Conservation (phyloP, 140 eudicot species). For the Bidens hawaiensis region DNA sequence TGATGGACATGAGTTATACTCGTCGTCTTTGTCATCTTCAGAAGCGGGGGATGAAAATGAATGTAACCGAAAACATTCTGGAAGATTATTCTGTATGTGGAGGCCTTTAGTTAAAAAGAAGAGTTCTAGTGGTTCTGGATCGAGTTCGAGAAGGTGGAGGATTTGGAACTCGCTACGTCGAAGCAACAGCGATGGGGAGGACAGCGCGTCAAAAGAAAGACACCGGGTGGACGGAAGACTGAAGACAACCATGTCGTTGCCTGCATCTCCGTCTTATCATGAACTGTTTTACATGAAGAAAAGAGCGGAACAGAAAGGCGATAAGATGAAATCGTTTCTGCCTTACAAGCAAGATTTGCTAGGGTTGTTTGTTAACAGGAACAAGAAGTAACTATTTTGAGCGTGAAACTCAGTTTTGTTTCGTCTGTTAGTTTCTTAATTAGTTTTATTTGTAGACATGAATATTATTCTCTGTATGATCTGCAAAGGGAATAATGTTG, state of each 20-base stretch:
- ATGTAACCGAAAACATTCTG: neutral
- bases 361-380: constrained; percentile 47
- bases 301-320: constrained; percentile 31
- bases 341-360: constrained; percentile 44
- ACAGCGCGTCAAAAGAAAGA: constrained; percentile 14
- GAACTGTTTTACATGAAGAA: constrained; percentile 35
- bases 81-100: neutral
- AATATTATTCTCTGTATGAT: no score
- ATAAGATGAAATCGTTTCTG: constrained; percentile 38
- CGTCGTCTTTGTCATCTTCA: neutral
- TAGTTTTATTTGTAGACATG: no score
- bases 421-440: no score
- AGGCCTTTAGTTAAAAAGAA: no score
- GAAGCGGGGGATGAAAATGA: neutral
- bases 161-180: no score
- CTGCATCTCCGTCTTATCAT: constrained; percentile 14
- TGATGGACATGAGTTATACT: neutral
- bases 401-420: neutral
- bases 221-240: neutral
- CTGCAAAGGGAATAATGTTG: no score
- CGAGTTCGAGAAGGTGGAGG: no score
- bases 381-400: neutral
- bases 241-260: constrained; percentile 11
- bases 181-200: constrained; percentile 24
- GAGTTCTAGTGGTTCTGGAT: neutral